Conservation (phyloP, 1,139 yeast species). For the Kodamaea derodonti region DNA sequence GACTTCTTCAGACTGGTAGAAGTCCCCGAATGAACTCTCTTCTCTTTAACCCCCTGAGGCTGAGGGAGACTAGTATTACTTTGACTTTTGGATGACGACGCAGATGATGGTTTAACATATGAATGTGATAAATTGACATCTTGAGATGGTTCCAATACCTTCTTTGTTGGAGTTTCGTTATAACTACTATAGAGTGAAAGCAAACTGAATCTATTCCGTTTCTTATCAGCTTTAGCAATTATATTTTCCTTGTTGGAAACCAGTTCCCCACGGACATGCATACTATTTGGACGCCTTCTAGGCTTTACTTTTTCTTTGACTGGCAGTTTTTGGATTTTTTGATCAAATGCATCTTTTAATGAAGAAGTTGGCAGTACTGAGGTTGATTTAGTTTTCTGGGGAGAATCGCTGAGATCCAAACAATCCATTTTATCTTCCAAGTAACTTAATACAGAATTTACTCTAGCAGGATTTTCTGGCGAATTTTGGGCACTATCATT, state of each 20-base stretch:
- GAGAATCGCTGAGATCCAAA: constrained; percentile 29
- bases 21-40: constrained; percentile 13
- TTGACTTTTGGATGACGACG: constrained; percentile 1
- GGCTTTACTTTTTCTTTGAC: not conserved
- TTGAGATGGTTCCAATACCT: constrained; percentile 40
- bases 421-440: constrained; percentile 47
- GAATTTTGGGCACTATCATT: constrained; percentile 24
- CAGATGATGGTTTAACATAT: constrained; percentile 2
- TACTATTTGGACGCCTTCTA: constrained; percentile 3
- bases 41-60: constrained; percentile 7
- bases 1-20: constrained; percentile 15
- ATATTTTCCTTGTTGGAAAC: constrained; percentile 19
- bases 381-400: constrained; percentile 11
- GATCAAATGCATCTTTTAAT: constrained; percentile 8
- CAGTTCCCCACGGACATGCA: constrained; percentile 3
- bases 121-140: constrained; percentile 21
- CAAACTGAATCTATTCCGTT: constrained; percentile 49
- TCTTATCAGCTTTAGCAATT: constrained; percentile 32
- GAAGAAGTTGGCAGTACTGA: constrained; percentile 7
- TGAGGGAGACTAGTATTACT: constrained; percentile 1
- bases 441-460: constrained; percentile 43
- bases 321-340: not conserved
- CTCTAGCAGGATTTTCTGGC: constrained; percentile 20
- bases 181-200: constrained; percentile 47
- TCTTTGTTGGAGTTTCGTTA: constrained; percentile 13